These are phyloP conservation scores for Pholiota molesta DNA, from an alignment of 768 basidiomycete species.

Conservation along the genomic window DNA sequence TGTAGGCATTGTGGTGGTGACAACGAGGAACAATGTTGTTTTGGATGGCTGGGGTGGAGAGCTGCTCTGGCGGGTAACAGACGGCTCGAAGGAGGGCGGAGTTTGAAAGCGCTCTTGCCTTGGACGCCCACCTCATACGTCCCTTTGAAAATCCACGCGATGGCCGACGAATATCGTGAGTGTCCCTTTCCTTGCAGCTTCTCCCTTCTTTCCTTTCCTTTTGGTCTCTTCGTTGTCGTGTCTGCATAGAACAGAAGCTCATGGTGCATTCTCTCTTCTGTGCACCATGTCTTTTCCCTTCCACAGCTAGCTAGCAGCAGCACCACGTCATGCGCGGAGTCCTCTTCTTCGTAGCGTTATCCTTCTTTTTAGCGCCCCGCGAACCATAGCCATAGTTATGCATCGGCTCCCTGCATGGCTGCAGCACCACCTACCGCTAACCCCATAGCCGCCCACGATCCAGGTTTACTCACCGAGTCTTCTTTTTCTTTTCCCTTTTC, in stretches of 20 bases:
- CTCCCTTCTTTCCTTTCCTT: conserved; percentile 21
- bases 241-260: conserved; percentile 53
- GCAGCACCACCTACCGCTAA: conserved; percentile 14
- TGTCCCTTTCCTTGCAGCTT: conserved; percentile 28
- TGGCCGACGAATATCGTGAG: conserved; percentile 64
- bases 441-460: conserved; percentile 19
- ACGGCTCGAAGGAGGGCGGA: conserved; percentile 31
- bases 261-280: conserved; percentile 59
- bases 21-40: conserved; percentile 2
- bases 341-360: conserved; percentile 24
- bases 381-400: not conserved
- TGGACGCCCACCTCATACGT: conserved; percentile 18
- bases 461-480: conserved; percentile 54
- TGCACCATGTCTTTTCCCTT: conserved; percentile 55
- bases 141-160: conserved; percentile 13
- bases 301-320: conserved; percentile 68
- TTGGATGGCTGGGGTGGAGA: conserved; percentile 8
- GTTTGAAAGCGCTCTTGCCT: conserved; percentile 34
- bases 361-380: conserved; percentile 13
- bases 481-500: conserved; percentile 43
- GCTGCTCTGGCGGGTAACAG: conserved; percentile 2
- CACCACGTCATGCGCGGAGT: conserved; percentile 36
- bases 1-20: conserved; percentile 54
- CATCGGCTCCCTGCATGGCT: not conserved
- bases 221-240: conserved; percentile 31